Conservation (phyloP, 768 basidiomycete species). For the Mrakia hoshinonis region DNA sequence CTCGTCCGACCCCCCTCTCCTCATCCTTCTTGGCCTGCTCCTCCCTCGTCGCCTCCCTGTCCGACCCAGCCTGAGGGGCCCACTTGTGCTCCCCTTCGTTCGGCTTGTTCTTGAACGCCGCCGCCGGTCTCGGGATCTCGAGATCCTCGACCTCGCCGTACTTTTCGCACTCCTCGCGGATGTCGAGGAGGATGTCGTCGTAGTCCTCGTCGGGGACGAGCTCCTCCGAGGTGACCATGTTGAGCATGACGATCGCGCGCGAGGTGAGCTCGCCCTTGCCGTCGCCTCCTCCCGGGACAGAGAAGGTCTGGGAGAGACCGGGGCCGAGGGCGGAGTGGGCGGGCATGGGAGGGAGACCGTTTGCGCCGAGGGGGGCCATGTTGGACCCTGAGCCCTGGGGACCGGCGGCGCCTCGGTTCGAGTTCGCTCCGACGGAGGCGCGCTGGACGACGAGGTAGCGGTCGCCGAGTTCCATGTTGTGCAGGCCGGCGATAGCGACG, state of each 20-base stretch:
- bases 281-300: background rate
- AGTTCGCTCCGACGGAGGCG: conserved; percentile 65
- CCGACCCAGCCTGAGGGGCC: conserved; percentile 34
- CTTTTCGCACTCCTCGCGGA: conserved; percentile 77
- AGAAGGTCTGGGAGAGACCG: background rate
- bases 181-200: conserved; percentile 85
- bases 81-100: conserved; percentile 30
- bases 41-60: conserved; percentile 62
- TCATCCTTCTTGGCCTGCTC: conserved; percentile 46
- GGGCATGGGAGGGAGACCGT: conserved; percentile 17
- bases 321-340: background rate
- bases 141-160: conserved; percentile 77
- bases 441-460: conserved; percentile 91
- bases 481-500: conserved; percentile 87
- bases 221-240: conserved; percentile 96
- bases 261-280: conserved; percentile 45
- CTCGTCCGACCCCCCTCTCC: conserved; percentile 84
- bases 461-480: conserved; percentile 96
- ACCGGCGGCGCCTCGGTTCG: conserved; percentile 20
- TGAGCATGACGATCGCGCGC: conserved; percentile 89
- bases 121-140: conserved; percentile 67
- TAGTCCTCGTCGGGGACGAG: conserved; percentile 84
- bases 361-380: background rate
- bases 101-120: conserved; percentile 46
- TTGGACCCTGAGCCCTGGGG: conserved; percentile 5